These are phyloP conservation scores for Zygotorulaspora florentina DNA, from an alignment of 805 yeast genomes.

Conservation along the genomic window DNA sequence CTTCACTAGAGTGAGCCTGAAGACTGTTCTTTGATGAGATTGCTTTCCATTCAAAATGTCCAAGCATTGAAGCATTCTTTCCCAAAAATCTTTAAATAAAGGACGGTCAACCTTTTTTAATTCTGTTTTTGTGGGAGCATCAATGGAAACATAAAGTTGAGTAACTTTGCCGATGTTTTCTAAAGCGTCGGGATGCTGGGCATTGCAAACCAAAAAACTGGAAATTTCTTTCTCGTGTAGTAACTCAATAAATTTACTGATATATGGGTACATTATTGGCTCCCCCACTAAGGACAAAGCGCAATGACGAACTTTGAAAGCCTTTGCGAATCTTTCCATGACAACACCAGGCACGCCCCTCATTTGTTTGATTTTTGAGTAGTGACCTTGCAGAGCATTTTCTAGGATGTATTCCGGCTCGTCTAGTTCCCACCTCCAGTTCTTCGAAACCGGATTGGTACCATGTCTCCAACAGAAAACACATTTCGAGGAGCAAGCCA, in stretches of 20 bases:
- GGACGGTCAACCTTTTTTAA: conserved; percentile 86
- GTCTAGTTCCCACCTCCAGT: conserved; percentile 96
- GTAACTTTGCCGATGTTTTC: conserved; percentile 70
- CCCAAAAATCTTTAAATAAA: conserved; percentile 88
- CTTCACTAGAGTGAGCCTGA: conserved; percentile 83
- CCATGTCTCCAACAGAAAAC: conserved; percentile 98
- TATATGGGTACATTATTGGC: conserved; percentile 90
- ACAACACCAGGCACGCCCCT: conserved; percentile 94
- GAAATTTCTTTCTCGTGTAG: conserved; percentile 77
- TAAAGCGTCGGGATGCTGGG: conserved; percentile 89
- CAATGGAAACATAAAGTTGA: conserved; percentile 87
- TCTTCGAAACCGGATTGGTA: conserved; percentile 92
- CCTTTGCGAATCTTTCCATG: conserved; percentile 85
- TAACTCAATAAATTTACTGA: conserved; percentile 77
- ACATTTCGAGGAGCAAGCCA: conserved; percentile 92
- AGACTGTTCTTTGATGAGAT: conserved; percentile 82
- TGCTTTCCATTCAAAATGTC: conserved; percentile 73
- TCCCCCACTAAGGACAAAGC: conserved; percentile 92
- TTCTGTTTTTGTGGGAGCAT: conserved; percentile 82
- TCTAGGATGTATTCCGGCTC: conserved; percentile 77
- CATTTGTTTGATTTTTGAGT: conserved; percentile 88
- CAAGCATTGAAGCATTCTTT: conserved; percentile 72
- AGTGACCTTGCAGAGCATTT: conserved; percentile 87
- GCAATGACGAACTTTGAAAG: conserved; percentile 84
- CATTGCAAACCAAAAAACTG: conserved; percentile 87